These are phyloP conservation scores for Carex cristatella DNA, from an alignment of 176 grass and related monocot genomes.

Conservation along the genomic window DNA sequence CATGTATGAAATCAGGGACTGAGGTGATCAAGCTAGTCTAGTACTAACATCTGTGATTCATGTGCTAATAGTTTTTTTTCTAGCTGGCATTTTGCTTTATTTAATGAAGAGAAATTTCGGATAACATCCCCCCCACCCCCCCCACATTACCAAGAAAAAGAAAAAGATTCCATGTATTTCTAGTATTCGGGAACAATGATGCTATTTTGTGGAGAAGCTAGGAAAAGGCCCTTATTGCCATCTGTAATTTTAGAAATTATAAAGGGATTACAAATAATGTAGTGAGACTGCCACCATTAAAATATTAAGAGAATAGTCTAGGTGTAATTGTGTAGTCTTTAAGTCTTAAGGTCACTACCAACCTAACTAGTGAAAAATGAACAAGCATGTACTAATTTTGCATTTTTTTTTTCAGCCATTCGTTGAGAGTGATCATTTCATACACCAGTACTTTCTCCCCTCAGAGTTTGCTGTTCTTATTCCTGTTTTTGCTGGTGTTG, in stretches of 20 bases:
- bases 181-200: not conserved
- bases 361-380: not conserved
- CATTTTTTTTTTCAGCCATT: constrained; percentile 51
- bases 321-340: not conserved
- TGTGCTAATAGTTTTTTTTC: not conserved
- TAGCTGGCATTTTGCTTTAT: not conserved
- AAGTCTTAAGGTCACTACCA: not conserved
- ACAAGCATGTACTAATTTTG: not conserved
- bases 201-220: not conserved
- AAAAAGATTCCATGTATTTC: not conserved
- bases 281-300: not conserved
- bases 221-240: not conserved
- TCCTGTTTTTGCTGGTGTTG: constrained; percentile 57
- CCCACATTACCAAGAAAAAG: not conserved
- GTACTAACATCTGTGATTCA: not conserved
- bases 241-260: not conserved
- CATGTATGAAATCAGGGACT: not conserved
- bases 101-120: not conserved
- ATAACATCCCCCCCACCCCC: not conserved
- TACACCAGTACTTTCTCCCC: constrained; percentile 74
- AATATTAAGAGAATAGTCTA: not conserved
- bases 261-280: not conserved
- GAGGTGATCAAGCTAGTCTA: not conserved
- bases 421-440: constrained; percentile 83
- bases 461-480: constrained; percentile 79